Base-by-base conservation (phyloP, 2,329 filamentous ascomycete species). In the Ophiostoma angusticollis region DNA sequence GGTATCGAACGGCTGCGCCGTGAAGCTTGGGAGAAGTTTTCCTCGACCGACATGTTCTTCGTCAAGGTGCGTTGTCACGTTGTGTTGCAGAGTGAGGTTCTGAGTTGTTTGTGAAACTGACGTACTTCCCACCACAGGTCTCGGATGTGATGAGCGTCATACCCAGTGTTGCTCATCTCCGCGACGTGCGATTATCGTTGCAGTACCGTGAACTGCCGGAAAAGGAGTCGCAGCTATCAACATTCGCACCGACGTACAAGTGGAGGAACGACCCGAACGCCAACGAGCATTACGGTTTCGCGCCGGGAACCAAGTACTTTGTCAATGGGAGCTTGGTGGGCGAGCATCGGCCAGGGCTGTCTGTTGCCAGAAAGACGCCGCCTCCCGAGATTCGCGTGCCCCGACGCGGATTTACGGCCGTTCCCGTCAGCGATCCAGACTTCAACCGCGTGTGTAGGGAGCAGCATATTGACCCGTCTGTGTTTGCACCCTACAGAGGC, bases 41-140 rank as follows among this genome's bases (percentile, higher is more conserved):
- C 65, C 43, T 63, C 65, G 14, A 68, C 71, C 51, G 70, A 79
- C 47, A 65, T 79, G 64, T 80, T 80, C 53, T 79, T 80, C 49
- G 69, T 80, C 45, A 79, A 77, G 64, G 73, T 78, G 31, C 7
- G 22, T 8, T n/a, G 2, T 12, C 3, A 5, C 3, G 16, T 5
- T 21, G 21, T 18, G 16, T n/a, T 11, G n/a, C 27, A 4, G 11
- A 28, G 25, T 5, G n/a, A 13, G 5, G 11, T 13, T 28, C 11
- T 8, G 6, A 18, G 2, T 14, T 11, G n/a, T n/a, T n/a, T n/a
- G n/a, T n/a, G 5, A 24, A 9, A 12, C 19, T 23, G 6, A 45
- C 9, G 16, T 40, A 14, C 47, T 14, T 4, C 30, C 2, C n/a
- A 24, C 9, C 9, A 11, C 46, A 78, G 73, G 61, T 73, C 38